Evolutionary conservation across 2,329 filamentous ascomycete genomes (phyloP).

Genomic region (Exophiala dermatitidis): DNA sequence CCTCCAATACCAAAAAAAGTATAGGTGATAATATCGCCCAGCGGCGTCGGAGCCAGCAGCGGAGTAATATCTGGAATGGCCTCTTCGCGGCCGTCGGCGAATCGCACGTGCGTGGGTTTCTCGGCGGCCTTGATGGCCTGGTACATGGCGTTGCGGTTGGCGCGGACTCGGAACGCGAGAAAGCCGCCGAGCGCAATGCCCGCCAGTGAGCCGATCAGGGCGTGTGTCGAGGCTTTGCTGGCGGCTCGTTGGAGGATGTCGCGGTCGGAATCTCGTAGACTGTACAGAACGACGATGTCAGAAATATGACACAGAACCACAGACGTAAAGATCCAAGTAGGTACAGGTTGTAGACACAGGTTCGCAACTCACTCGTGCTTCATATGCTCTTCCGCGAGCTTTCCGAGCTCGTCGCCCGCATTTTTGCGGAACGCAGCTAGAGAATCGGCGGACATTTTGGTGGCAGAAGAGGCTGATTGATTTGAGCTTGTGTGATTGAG

Average conservation of each 20-base stretch:
- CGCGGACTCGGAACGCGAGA: conserved; percentile 51
- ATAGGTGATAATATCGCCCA: conserved; percentile 57
- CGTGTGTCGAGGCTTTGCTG: conserved; percentile 47
- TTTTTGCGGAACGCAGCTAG: conserved; percentile 43
- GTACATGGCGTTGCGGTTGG: conserved; percentile 53
- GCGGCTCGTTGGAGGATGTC: conserved; percentile 51
- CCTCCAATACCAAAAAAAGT: conserved; percentile 56
- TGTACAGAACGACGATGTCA: conserved; percentile 27
- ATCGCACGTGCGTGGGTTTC: conserved; percentile 55
- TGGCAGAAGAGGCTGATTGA: too few relatives aligned
- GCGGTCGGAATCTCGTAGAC: conserved; percentile 52
- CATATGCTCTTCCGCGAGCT: conserved; percentile 52
- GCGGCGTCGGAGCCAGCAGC: conserved; percentile 49
- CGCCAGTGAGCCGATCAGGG: conserved; percentile 52
- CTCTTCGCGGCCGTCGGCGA: conserved; percentile 55
- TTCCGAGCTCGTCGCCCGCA: conserved; percentile 45
- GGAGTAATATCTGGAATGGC: conserved; percentile 55
- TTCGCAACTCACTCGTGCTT: conserved; percentile 44
- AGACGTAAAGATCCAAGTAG: neutral
- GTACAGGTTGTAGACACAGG: conserved; percentile 9
- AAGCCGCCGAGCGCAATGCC: conserved; percentile 55
- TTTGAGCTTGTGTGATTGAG: too few relatives aligned
- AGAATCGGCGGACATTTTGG: conserved; percentile 37
- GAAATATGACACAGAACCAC: neutral
- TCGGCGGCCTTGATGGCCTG: conserved; percentile 54